Base-by-base conservation (phyloP, 352 stramenopile genomes). In the Vaucheria bursata region DNA sequence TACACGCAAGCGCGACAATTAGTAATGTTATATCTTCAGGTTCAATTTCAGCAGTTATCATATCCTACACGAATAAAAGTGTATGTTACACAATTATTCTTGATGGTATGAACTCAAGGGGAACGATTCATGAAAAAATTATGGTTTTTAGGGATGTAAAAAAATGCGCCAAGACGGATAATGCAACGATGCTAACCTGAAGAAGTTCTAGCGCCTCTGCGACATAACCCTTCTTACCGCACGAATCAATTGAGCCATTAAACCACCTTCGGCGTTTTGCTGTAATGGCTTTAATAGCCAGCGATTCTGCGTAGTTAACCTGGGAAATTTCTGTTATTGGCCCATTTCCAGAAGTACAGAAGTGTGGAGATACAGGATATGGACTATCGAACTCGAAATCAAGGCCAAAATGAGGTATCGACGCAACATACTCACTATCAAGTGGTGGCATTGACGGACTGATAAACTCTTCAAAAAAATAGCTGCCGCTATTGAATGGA, bases 11-110 rank as follows among this genome's bases (percentile, higher is more conserved):
- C 31, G 53, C 53, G 31, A 68, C 53, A 2, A 68, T 68, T 2
- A 68, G 53, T 2, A 68, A 34, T 2, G 53, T 68, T 7, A 68
- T 34, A 7, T 68, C 53, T 34, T 2, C 2, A 7, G 53, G 53
- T 34, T 68, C 53, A 2, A 68, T 34, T 7, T 7, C 53, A 2
- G 53, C 53, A 7, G 53, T 68, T 68, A 68, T 68, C 53, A 68
- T 68, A 7, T 68, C 53, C 53, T 68, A 25, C 12, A 34, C 37
- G 7, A 7, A 68, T 31, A n/a, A n/a, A n/a, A n/a, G n/a, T n/a
- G n/a, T n/a, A n/a, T n/a, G n/a, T n/a, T n/a, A n/a, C n/a, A n/a
- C n/a, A n/a, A n/a, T n/a, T n/a, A n/a, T n/a, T 2, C 53, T 8
- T 31, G 2, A 31, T 8, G 2, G 2, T 68, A 2, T 2, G 53